Conservation (phyloP, 2,329 filamentous ascomycete species). For the Leptographium radiaticola region DNA sequence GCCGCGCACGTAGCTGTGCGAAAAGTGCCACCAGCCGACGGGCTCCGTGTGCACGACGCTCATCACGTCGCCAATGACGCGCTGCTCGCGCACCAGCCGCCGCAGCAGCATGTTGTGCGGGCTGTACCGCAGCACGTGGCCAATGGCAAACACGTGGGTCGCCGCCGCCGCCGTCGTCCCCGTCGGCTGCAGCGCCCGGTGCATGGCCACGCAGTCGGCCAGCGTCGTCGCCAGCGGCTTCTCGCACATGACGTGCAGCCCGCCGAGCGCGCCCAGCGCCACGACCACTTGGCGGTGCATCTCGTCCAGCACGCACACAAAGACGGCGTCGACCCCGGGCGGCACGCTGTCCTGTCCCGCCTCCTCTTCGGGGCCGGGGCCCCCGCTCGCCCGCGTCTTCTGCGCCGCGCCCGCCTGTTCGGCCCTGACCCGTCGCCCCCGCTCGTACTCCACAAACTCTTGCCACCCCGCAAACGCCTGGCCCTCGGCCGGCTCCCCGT, state of each 20-base stretch:
- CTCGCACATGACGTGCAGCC: slow-evolving; percentile 82
- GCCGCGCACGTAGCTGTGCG: slow-evolving; percentile 79
- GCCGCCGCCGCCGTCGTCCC: neutral
- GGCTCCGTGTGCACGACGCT: slow-evolving; percentile 88
- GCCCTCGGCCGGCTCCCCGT: slow-evolving; percentile 34
- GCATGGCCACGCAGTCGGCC: slow-evolving; percentile 65
- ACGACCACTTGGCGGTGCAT: slow-evolving; percentile 73
- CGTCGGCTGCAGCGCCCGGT: slow-evolving; percentile 32
- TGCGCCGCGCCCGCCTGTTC: slow-evolving; percentile 18
- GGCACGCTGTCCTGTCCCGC: slow-evolving; percentile 23
- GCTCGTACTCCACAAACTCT: slow-evolving; percentile 64
- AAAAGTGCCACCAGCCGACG: slow-evolving; percentile 92
- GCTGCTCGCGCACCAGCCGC: slow-evolving; percentile 61
- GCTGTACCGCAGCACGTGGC: slow-evolving; percentile 86
- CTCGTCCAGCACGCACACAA: slow-evolving; percentile 67
- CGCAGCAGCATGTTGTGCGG: slow-evolving; percentile 82
- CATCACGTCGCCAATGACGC: slow-evolving; percentile 69
- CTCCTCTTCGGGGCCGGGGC: neutral
- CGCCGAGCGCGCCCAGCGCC: slow-evolving; percentile 52
- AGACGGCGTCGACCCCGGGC: slow-evolving; percentile 47
- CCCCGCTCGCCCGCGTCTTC: neutral
- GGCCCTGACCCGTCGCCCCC: slow-evolving; percentile 36
- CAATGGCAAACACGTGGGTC: slow-evolving; percentile 63
- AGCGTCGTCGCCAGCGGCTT: slow-evolving; percentile 81
- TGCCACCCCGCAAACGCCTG: slow-evolving; percentile 64